Evolutionary conservation across 768 basidiomycete genomes (phyloP).

Genomic region (Termitomyces sp.): DNA sequence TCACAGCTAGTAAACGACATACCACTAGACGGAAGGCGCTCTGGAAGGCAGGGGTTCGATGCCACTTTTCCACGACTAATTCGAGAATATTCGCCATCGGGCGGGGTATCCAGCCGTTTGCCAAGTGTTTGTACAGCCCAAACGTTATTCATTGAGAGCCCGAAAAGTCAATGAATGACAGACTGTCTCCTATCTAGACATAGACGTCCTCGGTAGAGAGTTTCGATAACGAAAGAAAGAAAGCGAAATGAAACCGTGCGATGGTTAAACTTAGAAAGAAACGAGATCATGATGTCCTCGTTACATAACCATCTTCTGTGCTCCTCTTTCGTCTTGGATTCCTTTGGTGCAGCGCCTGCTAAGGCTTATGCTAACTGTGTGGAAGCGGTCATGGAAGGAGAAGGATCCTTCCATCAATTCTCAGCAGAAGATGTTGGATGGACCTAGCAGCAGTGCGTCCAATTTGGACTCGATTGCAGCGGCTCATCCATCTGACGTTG

Average conservation of each 20-base stretch:
- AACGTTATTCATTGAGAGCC: constrained; percentile 42
- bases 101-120: constrained; percentile 18
- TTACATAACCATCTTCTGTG: too few species aligned
- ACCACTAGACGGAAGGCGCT: constrained; percentile 68
- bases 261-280: too few species aligned
- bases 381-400: constrained; percentile 47
- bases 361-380: constrained; percentile 42
- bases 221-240: background rate
- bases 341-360: background rate
- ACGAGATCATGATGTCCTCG: too few species aligned
- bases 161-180: too few species aligned
- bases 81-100: constrained; percentile 7
- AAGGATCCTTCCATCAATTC: constrained; percentile 17
- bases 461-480: constrained; percentile 18
- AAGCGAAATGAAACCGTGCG: background rate
- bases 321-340: background rate
- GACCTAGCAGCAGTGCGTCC: constrained; percentile 22
- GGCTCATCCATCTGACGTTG: constrained; percentile 16
- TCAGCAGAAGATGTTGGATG: constrained; percentile 24
- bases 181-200: constrained; percentile 17
- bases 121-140: constrained; percentile 31
- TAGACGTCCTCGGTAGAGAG: constrained; percentile 1
- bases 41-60: constrained; percentile 59
- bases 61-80: constrained; percentile 35
- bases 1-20: constrained; percentile 11